Conservation (phyloP, 108 stramenopile species). For the Stephanodiscus triporus region DNA sequence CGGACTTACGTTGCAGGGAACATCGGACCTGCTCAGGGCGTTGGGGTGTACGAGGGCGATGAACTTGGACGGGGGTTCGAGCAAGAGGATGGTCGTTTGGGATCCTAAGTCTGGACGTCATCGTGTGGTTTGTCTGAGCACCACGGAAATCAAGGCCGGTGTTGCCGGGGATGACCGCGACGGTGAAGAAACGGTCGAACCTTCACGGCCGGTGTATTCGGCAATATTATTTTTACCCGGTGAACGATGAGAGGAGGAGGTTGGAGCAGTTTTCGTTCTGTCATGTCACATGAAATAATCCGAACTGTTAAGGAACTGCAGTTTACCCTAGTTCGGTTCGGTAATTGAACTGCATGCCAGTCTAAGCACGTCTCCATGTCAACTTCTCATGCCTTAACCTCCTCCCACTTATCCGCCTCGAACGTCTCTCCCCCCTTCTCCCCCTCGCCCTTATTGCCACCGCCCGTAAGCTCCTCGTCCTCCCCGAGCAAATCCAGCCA, state of each 20-base stretch:
- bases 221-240: constrained; percentile 36
- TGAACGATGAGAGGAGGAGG: not conserved
- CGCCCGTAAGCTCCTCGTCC: constrained; percentile 47
- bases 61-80: constrained; percentile 47
- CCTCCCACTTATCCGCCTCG: constrained; percentile 53
- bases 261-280: too few relatives aligned
- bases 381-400: constrained; percentile 24
- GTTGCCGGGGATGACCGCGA: not conserved
- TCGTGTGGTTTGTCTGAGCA: constrained; percentile 41
- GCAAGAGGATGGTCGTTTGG: constrained; percentile 45
- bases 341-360: too few relatives aligned
- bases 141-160: constrained; percentile 40
- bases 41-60: constrained; percentile 42
- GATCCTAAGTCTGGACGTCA: constrained; percentile 12
- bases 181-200: constrained; percentile 13
- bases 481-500: constrained; percentile 73
- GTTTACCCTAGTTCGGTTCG: too few relatives aligned
- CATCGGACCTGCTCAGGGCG: constrained; percentile 31
- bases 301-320: too few relatives aligned
- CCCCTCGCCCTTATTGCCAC: not conserved
- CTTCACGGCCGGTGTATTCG: constrained; percentile 38
- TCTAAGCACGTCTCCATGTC: too few relatives aligned
- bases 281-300: too few relatives aligned
- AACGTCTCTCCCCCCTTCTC: constrained; percentile 28
- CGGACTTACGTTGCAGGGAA: constrained; percentile 36